Conservation (phyloP, 2,329 filamentous ascomycete species). For the Sordariomycetes sp. region DNA sequence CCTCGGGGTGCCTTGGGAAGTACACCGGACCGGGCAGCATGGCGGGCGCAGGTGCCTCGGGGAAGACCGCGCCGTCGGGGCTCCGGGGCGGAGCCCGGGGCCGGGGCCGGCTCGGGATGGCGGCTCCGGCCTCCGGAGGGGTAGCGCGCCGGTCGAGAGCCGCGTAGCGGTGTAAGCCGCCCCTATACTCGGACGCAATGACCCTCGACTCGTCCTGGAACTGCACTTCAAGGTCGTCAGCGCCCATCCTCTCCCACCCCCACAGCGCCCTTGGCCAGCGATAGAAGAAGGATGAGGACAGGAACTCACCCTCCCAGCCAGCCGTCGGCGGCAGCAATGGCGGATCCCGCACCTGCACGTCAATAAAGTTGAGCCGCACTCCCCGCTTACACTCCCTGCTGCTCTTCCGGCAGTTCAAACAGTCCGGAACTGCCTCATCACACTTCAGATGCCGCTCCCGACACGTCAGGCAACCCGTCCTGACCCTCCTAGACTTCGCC, state of each 20-base stretch:
- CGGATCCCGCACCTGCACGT: conserved; percentile 60
- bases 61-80: conserved; percentile 5
- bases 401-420: conserved; percentile 78
- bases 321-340: conserved; percentile 46
- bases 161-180: conserved; percentile 63
- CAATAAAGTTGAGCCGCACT: conserved; percentile 81
- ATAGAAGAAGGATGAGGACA: background rate
- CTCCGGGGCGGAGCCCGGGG: conserved; percentile 9
- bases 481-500: conserved; percentile 66
- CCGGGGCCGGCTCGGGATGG: background rate
- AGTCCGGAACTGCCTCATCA: conserved; percentile 55
- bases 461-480: conserved; percentile 85
- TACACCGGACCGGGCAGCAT: background rate
- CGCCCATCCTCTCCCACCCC: background rate
- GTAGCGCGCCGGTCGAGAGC: conserved; percentile 8
- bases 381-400: conserved; percentile 76
- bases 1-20: background rate
- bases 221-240: conserved; percentile 33
- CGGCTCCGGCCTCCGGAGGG: background rate
- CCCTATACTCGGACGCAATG: conserved; percentile 82
- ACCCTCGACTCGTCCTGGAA: conserved; percentile 83
- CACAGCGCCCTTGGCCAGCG: background rate
- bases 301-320: conserved; percentile 47
- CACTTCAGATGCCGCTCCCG: conserved; percentile 84
- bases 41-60: background rate